Evolutionary conservation across 1,139 yeast species (phyloP).

Genomic region (Saccharomyces pastorianus): DNA sequence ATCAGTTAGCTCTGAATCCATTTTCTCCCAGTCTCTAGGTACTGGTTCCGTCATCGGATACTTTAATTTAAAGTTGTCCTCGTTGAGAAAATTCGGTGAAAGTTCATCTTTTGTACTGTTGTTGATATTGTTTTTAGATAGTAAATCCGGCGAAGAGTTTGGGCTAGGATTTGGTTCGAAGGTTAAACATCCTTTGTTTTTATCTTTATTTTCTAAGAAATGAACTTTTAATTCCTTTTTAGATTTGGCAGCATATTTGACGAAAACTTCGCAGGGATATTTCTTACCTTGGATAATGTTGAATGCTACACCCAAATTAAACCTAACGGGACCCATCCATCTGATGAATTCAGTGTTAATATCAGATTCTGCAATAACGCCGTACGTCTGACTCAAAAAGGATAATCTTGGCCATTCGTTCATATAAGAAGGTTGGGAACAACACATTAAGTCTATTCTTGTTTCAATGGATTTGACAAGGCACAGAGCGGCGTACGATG

Average conservation of each 20-base stretch:
- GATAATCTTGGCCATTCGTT: slow-evolving; percentile 44
- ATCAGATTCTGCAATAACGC: slow-evolving; percentile 88
- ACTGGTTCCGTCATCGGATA: slow-evolving; percentile 38
- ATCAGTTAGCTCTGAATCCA: slow-evolving; percentile 42
- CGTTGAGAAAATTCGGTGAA: slow-evolving; percentile 8
- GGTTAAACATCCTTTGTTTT: slow-evolving; percentile 6
- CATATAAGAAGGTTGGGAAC: slow-evolving; percentile 45
- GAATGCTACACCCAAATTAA: slow-evolving; percentile 70
- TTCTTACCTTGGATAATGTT: slow-evolving; percentile 49
- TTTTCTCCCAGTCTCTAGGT: slow-evolving; percentile 62
- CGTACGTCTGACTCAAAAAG: slow-evolving; percentile 79
- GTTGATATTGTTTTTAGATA: slow-evolving; percentile 27
- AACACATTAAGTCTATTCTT: slow-evolving; percentile 75
- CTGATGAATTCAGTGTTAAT: slow-evolving; percentile 86
- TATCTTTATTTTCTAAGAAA: slow-evolving; percentile 37
- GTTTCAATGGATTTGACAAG: slow-evolving; percentile 62
- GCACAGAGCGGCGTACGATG: slow-evolving; percentile 60
- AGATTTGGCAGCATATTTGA: slow-evolving; percentile 53
- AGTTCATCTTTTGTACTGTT: background rate
- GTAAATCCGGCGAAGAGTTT: background rate
- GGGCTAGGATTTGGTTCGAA: background rate
- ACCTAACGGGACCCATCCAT: slow-evolving; percentile 80
- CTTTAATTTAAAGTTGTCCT: slow-evolving; percentile 32
- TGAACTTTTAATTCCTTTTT: slow-evolving; percentile 46
- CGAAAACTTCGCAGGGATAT: slow-evolving; percentile 78